These are phyloP conservation scores for Ophiostoma sp. DNA, from an alignment of 2,329 filamentous ascomycete genomes.

Conservation along the genomic window DNA sequence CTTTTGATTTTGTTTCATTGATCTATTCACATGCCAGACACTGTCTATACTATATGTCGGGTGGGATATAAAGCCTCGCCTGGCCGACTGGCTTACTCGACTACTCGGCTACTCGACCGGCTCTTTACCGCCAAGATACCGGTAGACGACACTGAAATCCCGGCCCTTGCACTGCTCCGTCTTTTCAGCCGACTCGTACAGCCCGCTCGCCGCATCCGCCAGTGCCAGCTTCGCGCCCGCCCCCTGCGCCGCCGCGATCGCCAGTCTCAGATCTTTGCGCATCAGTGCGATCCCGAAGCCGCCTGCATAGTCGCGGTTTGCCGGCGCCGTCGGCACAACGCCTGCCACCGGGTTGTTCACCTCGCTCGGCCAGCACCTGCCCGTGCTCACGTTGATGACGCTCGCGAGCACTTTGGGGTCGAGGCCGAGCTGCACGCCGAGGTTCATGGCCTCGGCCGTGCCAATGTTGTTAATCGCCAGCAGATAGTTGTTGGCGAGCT, in stretches of 20 bases:
- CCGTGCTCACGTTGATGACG: conserved; percentile 89
- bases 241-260: conserved; percentile 64
- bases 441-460: conserved; percentile 60
- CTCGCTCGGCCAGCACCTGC: conserved; percentile 93
- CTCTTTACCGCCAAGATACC: conserved; percentile 46
- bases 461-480: conserved; percentile 86
- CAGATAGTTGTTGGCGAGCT: conserved; percentile 96
- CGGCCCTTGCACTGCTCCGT: conserved; percentile 58
- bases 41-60: no score
- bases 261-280: conserved; percentile 72
- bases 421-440: conserved; percentile 56
- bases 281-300: conserved; percentile 74
- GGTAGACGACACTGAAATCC: conserved; percentile 78
- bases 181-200: conserved; percentile 63
- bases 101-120: no score
- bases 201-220: conserved; percentile 54
- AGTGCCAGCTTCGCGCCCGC: conserved; percentile 61
- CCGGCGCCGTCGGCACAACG: conserved; percentile 66
- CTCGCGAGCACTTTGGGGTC: conserved; percentile 64
- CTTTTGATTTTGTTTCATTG: background rate
- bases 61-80: no score
- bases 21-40: no score
- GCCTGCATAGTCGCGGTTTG: conserved; percentile 67
- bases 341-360: conserved; percentile 91
- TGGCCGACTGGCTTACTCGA: no score